Percentiles rank a stretch among this genome's conserved stretches.
Conservation (phyloP, 345 rosid genomes). For the Gossypium raimondii region DNA sequence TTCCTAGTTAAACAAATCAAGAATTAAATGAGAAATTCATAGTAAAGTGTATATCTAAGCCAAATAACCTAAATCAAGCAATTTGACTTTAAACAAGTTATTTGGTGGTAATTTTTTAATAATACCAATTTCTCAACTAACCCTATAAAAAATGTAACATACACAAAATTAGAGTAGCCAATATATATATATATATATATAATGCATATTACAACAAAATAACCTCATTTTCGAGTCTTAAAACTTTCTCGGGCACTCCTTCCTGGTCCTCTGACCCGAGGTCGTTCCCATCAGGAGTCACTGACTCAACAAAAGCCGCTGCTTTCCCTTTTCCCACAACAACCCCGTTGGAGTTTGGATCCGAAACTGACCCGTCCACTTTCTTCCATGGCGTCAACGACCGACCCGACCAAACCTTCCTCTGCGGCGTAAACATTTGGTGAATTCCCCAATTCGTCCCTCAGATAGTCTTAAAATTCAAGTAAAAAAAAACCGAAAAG, state of each 20-base stretch:
- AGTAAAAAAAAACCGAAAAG: not conserved
- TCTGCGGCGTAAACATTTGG: constrained; percentile 80
- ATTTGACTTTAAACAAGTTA: constrained; percentile 2
- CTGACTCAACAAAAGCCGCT: constrained; percentile 40
- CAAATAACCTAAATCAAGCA: not conserved
- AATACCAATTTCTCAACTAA: not conserved
- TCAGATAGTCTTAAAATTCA: constrained; percentile 25
- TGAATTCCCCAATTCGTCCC: constrained; percentile 19
- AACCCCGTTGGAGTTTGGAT: constrained; percentile 28
- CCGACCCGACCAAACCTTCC: constrained; percentile 67
- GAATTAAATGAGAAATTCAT: not conserved
- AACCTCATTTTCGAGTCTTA: constrained; percentile 85
- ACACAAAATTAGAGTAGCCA: not conserved
- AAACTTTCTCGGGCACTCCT: constrained; percentile 39
- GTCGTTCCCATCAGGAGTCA: constrained; percentile 42
- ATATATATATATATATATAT: not conserved
- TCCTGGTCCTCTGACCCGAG: constrained; percentile 33
- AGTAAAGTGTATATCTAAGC: not conserved
- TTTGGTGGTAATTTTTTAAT: not conserved
- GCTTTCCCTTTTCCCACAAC: constrained; percentile 41
- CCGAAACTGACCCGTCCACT: constrained; percentile 37
- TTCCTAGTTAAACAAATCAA: not conserved
- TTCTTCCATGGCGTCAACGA: constrained; percentile 53
- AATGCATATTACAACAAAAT: not conserved
- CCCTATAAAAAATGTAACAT: not conserved